A percentile compares a stretch with the other conserved stretches of the same genome.
These are phyloP conservation scores for Cladobotryum protrusum DNA, from an alignment of 2,329 filamentous ascomycete species.

Conservation along the genomic window DNA sequence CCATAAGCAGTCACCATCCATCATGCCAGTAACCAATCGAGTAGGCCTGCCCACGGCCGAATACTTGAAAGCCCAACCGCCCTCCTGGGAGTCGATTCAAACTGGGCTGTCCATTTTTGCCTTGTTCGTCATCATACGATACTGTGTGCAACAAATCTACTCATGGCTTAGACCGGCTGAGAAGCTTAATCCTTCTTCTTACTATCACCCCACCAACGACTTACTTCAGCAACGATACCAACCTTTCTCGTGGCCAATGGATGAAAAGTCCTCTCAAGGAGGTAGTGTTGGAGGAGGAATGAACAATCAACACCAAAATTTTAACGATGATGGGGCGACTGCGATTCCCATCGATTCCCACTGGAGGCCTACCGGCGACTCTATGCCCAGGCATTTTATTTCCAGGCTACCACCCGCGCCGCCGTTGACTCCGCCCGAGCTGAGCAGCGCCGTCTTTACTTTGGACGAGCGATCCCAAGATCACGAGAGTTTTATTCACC, in stretches of 20 bases:
- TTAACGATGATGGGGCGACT: not conserved
- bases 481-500: constrained; percentile 37
- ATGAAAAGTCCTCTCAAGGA: constrained; percentile 18
- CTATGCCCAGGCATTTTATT: constrained; percentile 25
- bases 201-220: constrained; percentile 12
- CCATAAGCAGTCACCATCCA: constrained; percentile 21
- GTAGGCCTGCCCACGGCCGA: constrained; percentile 24
- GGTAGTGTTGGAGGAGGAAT: constrained; percentile 4
- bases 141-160: constrained; percentile 21
- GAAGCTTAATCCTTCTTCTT: constrained; percentile 14
- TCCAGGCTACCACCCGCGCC: constrained; percentile 39
- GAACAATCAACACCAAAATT: constrained; percentile 14
- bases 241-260: constrained; percentile 20
- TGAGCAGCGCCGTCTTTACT: constrained; percentile 36
- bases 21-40: constrained; percentile 28
- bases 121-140: constrained; percentile 29
- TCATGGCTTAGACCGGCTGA: constrained; percentile 23
- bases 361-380: constrained; percentile 21
- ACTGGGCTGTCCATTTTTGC: constrained; percentile 28
- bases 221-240: constrained; percentile 16
- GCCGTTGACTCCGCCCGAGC: constrained; percentile 43
- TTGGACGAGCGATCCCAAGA: constrained; percentile 32
- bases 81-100: constrained; percentile 23
- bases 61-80: constrained; percentile 21
- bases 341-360: constrained; percentile 18